phyloP scores from a whole-genome alignment of 2,329 filamentous ascomycete species.

The Neoascochyta sp. region DNA sequence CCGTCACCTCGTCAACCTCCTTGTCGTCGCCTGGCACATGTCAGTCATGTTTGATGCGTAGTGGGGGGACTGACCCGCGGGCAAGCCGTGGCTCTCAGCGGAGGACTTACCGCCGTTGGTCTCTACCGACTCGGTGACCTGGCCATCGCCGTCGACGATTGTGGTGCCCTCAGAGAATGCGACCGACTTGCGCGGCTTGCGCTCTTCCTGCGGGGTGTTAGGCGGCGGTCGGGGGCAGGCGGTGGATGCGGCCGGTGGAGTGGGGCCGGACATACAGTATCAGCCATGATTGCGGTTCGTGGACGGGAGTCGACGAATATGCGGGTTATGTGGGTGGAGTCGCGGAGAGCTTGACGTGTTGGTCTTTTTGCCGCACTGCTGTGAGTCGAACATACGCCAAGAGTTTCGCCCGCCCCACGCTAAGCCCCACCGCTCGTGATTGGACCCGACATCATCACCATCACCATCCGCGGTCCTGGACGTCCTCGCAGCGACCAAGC shows the following conservation, averaged over 20 bases:
- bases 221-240: constrained; percentile 23
- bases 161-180: constrained; percentile 85
- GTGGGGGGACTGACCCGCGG: constrained; percentile 17
- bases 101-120: constrained; percentile 72
- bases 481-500: constrained; percentile 1
- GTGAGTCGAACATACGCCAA: constrained; percentile 11
- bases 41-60: constrained; percentile 14
- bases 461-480: constrained; percentile 14
- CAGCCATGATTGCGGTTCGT: constrained; percentile 54
- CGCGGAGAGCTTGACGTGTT: constrained; percentile 8
- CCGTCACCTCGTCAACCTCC: constrained; percentile 61
- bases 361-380: constrained; percentile 16
- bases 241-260: no score
- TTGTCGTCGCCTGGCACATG: constrained; percentile 46
- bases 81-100: constrained; percentile 65
- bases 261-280: constrained; percentile 35
- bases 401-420: constrained; percentile 12
- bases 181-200: constrained; percentile 86
- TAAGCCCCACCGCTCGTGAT: constrained; percentile 26
- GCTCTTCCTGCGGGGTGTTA: constrained; percentile 46
- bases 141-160: constrained; percentile 85
- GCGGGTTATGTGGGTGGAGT: constrained; percentile 7
- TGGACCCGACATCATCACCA: constrained; percentile 19
- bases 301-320: no score
- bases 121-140: constrained; percentile 70